phyloP scores from a whole-genome alignment of 2,329 filamentous ascomycete species.

The Lizonia empirigonia region DNA sequence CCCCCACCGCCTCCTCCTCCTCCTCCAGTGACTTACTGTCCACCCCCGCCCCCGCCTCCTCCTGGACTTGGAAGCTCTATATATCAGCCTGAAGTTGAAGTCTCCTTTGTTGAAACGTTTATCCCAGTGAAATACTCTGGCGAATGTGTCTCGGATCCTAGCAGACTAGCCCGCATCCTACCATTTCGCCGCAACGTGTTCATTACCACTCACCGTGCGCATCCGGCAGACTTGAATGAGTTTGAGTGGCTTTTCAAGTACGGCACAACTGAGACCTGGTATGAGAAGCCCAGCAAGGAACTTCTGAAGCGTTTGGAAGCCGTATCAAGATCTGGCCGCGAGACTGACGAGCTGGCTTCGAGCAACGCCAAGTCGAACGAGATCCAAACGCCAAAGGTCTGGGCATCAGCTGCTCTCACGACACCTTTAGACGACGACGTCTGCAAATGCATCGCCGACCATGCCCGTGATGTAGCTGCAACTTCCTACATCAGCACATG shows the following conservation, averaged over 20 bases:
- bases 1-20: slow-evolving; percentile 19
- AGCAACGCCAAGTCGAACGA: slow-evolving; percentile 24
- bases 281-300: slow-evolving; percentile 31
- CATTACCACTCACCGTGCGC: slow-evolving; percentile 27
- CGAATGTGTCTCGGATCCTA: slow-evolving; percentile 21
- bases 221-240: slow-evolving; percentile 35
- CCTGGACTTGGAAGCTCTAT: background rate
- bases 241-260: slow-evolving; percentile 37
- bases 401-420: slow-evolving; percentile 38
- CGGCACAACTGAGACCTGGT: slow-evolving; percentile 37
- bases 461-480: slow-evolving; percentile 12
- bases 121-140: slow-evolving; percentile 31
- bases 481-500: slow-evolving; percentile 25
- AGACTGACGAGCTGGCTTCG: slow-evolving; percentile 20
- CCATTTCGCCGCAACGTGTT: slow-evolving; percentile 37
- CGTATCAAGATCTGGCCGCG: slow-evolving; percentile 5
- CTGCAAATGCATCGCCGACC: slow-evolving; percentile 28
- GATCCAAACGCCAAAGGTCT: slow-evolving; percentile 22
- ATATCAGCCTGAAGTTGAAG: slow-evolving; percentile 9
- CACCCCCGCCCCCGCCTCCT: slow-evolving; percentile 17
- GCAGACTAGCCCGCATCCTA: slow-evolving; percentile 24
- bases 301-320: slow-evolving; percentile 19
- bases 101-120: slow-evolving; percentile 23
- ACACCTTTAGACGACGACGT: slow-evolving; percentile 40
- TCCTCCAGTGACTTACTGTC: background rate